Conservation (phyloP, 345 rosid genomes). For the Hirschfeldia incana region DNA sequence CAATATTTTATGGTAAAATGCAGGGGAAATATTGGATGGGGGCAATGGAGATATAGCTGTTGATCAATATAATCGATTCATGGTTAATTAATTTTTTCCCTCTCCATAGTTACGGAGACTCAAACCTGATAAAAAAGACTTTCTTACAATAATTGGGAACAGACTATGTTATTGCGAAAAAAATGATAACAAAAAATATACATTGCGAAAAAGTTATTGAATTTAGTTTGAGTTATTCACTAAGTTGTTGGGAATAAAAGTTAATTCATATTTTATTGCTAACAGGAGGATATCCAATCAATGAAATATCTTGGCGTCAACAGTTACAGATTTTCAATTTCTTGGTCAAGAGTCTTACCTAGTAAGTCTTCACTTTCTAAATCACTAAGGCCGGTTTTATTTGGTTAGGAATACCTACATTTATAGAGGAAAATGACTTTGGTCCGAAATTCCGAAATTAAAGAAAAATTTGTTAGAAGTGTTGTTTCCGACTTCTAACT, state of each 20-base stretch:
- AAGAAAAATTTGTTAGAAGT: not conserved
- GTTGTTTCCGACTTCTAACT: not conserved
- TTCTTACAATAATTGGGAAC: not conserved
- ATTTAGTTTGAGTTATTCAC: not conserved
- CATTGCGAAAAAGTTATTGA: not conserved
- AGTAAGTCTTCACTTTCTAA: slow-evolving; percentile 45
- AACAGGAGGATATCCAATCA: slow-evolving; percentile 63
- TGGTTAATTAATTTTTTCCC: not conserved
- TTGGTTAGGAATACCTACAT: not conserved
- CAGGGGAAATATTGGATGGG: slow-evolving; percentile 31
- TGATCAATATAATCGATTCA: slow-evolving; percentile 30
- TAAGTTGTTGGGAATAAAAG: too few relatives aligned
- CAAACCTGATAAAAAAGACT: not conserved
- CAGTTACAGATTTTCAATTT: slow-evolving; percentile 74
- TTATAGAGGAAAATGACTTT: not conserved
- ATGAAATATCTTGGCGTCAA: slow-evolving; percentile 62
- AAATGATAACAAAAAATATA: too few relatives aligned
- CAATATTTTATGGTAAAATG: not conserved
- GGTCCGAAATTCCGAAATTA: not conserved
- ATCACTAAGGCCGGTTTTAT: not conserved
- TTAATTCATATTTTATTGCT: not conserved
- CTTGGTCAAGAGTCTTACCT: slow-evolving; percentile 83
- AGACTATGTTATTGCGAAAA: not conserved
- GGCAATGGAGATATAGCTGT: slow-evolving; percentile 34
- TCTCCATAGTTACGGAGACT: not conserved